These are phyloP conservation scores for Thelonectria olida DNA, from an alignment of 2,329 filamentous ascomycete species.

Conservation along the genomic window DNA sequence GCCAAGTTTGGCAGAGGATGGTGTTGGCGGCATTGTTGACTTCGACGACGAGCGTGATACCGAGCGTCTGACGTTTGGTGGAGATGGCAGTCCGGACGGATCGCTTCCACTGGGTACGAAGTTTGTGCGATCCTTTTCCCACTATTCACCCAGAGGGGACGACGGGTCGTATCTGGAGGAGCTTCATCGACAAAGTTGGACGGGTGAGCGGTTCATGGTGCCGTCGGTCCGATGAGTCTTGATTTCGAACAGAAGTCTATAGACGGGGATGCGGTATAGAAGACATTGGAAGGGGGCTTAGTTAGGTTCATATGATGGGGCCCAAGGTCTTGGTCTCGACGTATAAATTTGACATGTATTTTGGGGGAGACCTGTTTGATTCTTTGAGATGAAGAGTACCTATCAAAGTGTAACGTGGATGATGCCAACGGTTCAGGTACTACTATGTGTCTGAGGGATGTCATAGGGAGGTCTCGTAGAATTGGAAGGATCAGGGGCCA, in stretches of 20 bases:
- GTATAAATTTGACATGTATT: neutral
- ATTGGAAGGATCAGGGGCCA: no score
- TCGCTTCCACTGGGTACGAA: slow-evolving; percentile 43
- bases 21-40: slow-evolving; percentile 52
- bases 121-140: slow-evolving; percentile 43
- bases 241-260: neutral
- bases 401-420: no score
- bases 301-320: neutral
- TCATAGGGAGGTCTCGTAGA: no score
- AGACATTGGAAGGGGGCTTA: neutral
- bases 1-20: slow-evolving; percentile 46
- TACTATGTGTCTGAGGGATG: no score
- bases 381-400: neutral
- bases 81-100: slow-evolving; percentile 51
- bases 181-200: slow-evolving; percentile 27
- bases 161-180: slow-evolving; percentile 49
- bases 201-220: slow-evolving; percentile 29
- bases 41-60: slow-evolving; percentile 50
- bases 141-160: slow-evolving; percentile 52
- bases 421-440: no score
- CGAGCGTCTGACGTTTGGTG: slow-evolving; percentile 40
- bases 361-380: neutral
- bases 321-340: neutral
- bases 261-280: neutral
- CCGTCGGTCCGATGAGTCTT: slow-evolving; percentile 19